Base-by-base conservation (phyloP, 331 rosid genomes). In the Acacia concinna region DNA sequence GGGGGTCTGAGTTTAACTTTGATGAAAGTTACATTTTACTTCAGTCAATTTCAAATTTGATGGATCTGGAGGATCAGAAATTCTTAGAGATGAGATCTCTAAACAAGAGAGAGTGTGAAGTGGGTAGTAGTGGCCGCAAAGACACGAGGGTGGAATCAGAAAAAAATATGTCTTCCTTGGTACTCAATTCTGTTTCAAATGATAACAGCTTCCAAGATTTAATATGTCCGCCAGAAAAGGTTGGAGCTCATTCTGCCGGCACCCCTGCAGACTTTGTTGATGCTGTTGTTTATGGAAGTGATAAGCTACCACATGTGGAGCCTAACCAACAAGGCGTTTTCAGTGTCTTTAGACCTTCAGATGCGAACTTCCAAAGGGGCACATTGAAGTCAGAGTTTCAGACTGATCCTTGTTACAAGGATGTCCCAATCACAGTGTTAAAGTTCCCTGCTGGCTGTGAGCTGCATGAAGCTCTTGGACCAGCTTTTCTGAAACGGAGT, bases 391-490 rank as follows among this genome's bases (percentile, higher is more conserved):
- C 71, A 27, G 79, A 84, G 72, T 83, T 78, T 85, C 85, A 57
- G 64, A 71, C 83, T 49, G 83, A 68, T 21, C 49, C 86, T 34
- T 70, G 82, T 63, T 66, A 84, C 40, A 21, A 73, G 87, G 85
- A 84, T 75, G 69, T 82, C 64, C 89, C 86, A 14, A 63, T 72
- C 57, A 12, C 83, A 37, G 85, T 88, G 27, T 75, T 88, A 82
- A 83, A 90, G 79, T 91, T 96, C 82, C 97, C 97, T 85, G 97
- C 97, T 83, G 99, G 95, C 41, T 93, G 88, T 81, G 99, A 96
- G 88, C 90, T 96, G 60, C 97, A 91, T 64, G 98, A 96, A 89
- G 99, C 90, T 38, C 97, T 96, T 65, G 99, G 99, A 76, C 95
- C 98, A 28, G 89, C 83, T 71, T 93, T 92, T 87, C 66, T 78